Conservation (phyloP, 257 asterid species). For the Solanum lignicaule region DNA sequence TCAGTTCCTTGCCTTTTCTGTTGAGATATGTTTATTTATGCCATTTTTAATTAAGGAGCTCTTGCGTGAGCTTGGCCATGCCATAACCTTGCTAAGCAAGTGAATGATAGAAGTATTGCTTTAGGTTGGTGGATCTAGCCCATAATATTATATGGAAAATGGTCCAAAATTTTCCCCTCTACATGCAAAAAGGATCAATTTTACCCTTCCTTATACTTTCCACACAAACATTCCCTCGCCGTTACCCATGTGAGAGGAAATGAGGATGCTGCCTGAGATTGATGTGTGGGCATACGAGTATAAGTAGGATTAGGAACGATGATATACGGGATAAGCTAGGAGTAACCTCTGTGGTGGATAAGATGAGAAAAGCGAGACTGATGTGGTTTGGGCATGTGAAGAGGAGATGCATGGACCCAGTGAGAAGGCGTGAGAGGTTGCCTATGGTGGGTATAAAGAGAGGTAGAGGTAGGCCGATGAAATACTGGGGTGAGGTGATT, state of each 20-base stretch:
- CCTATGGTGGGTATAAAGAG: not conserved
- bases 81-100: not conserved
- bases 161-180: not conserved
- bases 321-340: not conserved
- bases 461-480: not conserved
- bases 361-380: not conserved
- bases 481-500: not conserved
- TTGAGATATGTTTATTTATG: not conserved
- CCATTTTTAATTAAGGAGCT: not conserved
- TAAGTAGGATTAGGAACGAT: not conserved
- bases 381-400: not conserved
- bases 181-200: not conserved
- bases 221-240: not conserved
- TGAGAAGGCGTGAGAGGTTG: not conserved
- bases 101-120: not conserved
- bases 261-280: not conserved
- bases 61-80: not conserved
- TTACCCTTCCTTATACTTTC: not conserved
- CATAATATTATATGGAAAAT: not conserved
- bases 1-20: not conserved
- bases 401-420: not conserved
- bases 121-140: not conserved
- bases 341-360: not conserved
- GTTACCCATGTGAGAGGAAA: not conserved
- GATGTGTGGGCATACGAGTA: not conserved